A percentile compares a stretch with the other conserved stretches of the same genome.
Evolutionary conservation across 2,329 filamentous ascomycete genomes (phyloP).

Genomic region (Triangularia setosa): DNA sequence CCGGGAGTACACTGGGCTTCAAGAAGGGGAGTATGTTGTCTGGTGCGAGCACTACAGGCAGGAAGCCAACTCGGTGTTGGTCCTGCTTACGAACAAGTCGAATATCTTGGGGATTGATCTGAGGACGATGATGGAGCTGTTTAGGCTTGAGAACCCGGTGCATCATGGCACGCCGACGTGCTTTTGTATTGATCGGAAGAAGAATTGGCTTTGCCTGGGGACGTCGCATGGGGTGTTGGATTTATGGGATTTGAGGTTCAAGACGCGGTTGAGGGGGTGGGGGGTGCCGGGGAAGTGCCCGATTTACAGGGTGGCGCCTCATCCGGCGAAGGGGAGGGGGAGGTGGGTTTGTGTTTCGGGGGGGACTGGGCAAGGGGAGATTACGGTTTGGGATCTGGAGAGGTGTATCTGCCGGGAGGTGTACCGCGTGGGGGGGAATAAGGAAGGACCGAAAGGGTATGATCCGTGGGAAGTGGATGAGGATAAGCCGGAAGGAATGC

Average conservation of each 20-base stretch:
- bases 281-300: slow-evolving; percentile 75
- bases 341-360: slow-evolving; percentile 87
- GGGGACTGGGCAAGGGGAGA: slow-evolving; percentile 79
- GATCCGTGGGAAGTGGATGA: slow-evolving; percentile 88
- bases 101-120: slow-evolving; percentile 82
- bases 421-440: slow-evolving; percentile 65
- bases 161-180: slow-evolving; percentile 89
- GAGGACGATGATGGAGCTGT: slow-evolving; percentile 78
- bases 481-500: slow-evolving; percentile 80
- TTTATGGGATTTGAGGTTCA: slow-evolving; percentile 96
- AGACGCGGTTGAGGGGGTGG: slow-evolving; percentile 81
- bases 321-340: slow-evolving; percentile 73
- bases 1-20: slow-evolving; percentile 71
- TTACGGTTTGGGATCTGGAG: slow-evolving; percentile 94
- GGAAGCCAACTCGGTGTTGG: slow-evolving; percentile 74
- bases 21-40: slow-evolving; percentile 69
- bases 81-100: slow-evolving; percentile 83
- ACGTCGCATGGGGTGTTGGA: slow-evolving; percentile 91
- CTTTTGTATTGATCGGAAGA: slow-evolving; percentile 80
- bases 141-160: slow-evolving; percentile 77
- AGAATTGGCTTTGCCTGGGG: slow-evolving; percentile 86
- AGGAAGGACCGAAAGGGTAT: slow-evolving; percentile 63
- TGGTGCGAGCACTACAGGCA: slow-evolving; percentile 91
- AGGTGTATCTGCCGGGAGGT: slow-evolving; percentile 85
- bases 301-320: slow-evolving; percentile 74